Conservation (phyloP, 176 grass and related monocot genomes). For the Aegilops tauschii region DNA sequence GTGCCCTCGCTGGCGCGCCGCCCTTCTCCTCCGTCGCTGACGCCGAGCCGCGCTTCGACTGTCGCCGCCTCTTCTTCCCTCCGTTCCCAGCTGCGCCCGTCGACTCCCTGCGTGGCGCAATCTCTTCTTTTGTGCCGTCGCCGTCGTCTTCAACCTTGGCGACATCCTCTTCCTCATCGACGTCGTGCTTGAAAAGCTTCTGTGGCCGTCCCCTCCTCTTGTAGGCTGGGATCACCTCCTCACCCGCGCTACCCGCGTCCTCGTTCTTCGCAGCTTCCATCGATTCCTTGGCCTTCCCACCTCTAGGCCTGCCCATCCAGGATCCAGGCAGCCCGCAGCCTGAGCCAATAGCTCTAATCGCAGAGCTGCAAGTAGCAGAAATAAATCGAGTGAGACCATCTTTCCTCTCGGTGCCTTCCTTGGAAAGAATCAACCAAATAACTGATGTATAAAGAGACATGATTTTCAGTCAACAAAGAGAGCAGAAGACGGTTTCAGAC, state of each 20-base stretch:
- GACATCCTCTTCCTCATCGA: slow-evolving; percentile 40
- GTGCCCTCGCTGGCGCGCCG: slow-evolving; percentile 16
- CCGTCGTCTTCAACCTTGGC: slow-evolving; percentile 39
- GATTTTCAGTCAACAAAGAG: neutral
- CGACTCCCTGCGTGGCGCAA: slow-evolving; percentile 19
- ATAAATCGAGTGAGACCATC: neutral
- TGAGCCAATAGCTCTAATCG: neutral
- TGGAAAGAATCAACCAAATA: neutral
- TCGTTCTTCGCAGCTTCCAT: slow-evolving; percentile 40
- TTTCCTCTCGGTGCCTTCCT: neutral
- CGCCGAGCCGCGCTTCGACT: slow-evolving; percentile 21
- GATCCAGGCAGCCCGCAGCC: neutral
- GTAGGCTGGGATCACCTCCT: slow-evolving; percentile 58
- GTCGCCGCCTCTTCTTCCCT: slow-evolving; percentile 46
- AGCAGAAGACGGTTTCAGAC: neutral
- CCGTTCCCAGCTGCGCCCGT: slow-evolving; percentile 28
- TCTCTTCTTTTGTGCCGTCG: slow-evolving; percentile 20
- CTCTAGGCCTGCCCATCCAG: slow-evolving; percentile 73
- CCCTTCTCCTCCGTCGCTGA: slow-evolving; percentile 22
- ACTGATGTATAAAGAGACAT: neutral
- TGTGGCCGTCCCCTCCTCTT: slow-evolving; percentile 70
- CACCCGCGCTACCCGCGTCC: slow-evolving; percentile 56
- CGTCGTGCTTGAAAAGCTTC: slow-evolving; percentile 51
- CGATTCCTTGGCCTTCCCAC: slow-evolving; percentile 60
- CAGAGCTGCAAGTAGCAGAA: slow-evolving; percentile 17